Conservation (phyloP, 805 yeast species). For the Yarrowia keelungensis region DNA sequence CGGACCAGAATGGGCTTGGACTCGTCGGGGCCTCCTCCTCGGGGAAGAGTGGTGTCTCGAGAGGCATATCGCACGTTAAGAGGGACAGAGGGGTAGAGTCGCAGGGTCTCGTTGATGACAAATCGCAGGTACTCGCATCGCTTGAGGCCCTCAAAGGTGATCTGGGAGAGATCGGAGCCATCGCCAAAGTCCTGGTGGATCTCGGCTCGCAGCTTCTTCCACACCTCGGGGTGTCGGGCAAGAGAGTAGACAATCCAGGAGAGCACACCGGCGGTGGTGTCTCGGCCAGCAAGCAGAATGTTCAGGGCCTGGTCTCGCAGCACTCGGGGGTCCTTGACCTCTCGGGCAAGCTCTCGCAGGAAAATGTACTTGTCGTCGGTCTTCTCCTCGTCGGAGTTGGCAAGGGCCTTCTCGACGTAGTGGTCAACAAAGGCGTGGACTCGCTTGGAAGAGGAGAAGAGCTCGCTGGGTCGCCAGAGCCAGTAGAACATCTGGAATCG, state of each 20-base stretch:
- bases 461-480: slow-evolving; percentile 44
- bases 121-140: slow-evolving; percentile 56
- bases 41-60: slow-evolving; percentile 57
- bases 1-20: slow-evolving; percentile 52
- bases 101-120: slow-evolving; percentile 58
- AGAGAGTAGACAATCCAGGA: slow-evolving; percentile 56
- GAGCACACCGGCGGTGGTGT: slow-evolving; percentile 61
- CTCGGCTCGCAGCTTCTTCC: slow-evolving; percentile 51
- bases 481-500: slow-evolving; percentile 43
- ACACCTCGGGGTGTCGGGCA: slow-evolving; percentile 51
- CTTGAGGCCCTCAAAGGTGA: slow-evolving; percentile 59
- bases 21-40: slow-evolving; percentile 58
- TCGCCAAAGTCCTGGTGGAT: slow-evolving; percentile 51
- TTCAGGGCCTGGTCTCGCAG: slow-evolving; percentile 61
- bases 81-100: slow-evolving; percentile 62
- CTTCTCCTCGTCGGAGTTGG: slow-evolving; percentile 41
- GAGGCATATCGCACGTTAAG: slow-evolving; percentile 56
- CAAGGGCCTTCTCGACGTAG: slow-evolving; percentile 54
- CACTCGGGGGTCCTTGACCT: slow-evolving; percentile 56
- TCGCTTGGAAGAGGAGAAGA: slow-evolving; percentile 48
- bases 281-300: slow-evolving; percentile 62
- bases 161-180: slow-evolving; percentile 45
- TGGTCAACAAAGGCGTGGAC: slow-evolving; percentile 52
- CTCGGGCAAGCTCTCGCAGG: slow-evolving; percentile 58
- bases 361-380: slow-evolving; percentile 55